Base-by-base conservation (phyloP, 495 filamentous ascomycete species). In the Thozetella sp. region DNA sequence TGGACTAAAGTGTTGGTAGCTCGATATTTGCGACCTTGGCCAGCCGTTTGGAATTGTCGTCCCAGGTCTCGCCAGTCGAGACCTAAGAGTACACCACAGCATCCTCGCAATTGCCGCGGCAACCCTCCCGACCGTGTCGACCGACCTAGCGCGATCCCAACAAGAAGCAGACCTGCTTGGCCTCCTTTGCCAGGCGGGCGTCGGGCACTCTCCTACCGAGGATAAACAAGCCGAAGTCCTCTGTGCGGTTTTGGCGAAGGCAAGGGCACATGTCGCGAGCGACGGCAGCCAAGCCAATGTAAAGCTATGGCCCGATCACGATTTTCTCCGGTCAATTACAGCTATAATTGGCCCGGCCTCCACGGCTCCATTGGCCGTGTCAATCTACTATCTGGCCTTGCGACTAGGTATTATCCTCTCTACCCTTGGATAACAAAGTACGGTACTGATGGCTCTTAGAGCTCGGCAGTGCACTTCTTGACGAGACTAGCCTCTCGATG, bases 21-120 rank as follows among this genome's bases (percentile, higher is more conserved):
- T 59, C 3, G 56, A 59, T 24, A 59, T 59, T 11, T 59, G 56
- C 19, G 56, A 59, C 22, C 25, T 43, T 10, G 51, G 22, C 1
- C 56, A 59, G 17, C 46, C 30, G 10, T 59, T 59, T 45, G 56
- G 56, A 20, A 48, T 48, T 4, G 3, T n/a, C 20, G n/a, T 20
- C 4, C 43, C n/a, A 15, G 12, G 43, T 19, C 43, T 48, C 11
- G 43, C 43, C 11, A 19, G 43, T n/a, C 43, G 20, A 20, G 43
- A 48, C n/a, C n/a, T 48, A n/a, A 3, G 10, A 20, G 20, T 48
- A 4, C 43, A 48, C 43, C 9, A 48, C n/a, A 48, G n/a, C n/a
- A 20, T 48, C 9, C 6, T 48, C 4, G 43, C 43, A 13, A 10
- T 48, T 10, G 43, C 43, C 12, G 43, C 43, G 3, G 43, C 43